phyloP scores from a whole-genome alignment of 2,329 filamentous ascomycete genomes.

The Colletotrichum sp. region DNA sequence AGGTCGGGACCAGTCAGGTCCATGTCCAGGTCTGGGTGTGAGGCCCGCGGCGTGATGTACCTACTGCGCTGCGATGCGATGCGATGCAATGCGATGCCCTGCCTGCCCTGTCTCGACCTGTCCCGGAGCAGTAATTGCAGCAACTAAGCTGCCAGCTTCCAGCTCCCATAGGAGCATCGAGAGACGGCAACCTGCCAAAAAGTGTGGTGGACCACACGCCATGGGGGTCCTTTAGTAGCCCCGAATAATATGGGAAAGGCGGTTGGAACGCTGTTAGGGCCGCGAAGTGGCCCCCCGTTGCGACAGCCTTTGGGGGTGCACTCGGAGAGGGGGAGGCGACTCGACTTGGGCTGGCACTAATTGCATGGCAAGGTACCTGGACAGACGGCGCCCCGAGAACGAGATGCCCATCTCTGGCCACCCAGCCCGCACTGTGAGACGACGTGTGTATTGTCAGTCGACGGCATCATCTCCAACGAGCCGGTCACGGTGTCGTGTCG shows the following conservation, averaged over 20 bases:
- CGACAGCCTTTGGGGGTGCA: background rate
- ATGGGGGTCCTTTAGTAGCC: background rate
- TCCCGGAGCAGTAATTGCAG: background rate
- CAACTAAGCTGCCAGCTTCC: background rate
- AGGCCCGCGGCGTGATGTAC: background rate
- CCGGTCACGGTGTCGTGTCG: background rate
- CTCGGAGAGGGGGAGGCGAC: background rate
- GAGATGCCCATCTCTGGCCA: background rate
- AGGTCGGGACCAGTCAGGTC: background rate
- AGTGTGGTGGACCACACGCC: constrained; percentile 14
- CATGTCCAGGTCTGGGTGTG: background rate
- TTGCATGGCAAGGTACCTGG: background rate
- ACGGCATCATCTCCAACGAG: background rate
- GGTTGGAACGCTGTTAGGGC: background rate
- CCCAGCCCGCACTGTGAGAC: background rate
- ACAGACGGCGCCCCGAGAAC: background rate
- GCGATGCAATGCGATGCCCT: constrained; percentile 2
- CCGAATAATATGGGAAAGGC: constrained; percentile 1
- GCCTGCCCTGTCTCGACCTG: background rate
- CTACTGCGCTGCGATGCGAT: background rate
- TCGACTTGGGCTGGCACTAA: background rate
- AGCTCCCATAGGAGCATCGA: background rate
- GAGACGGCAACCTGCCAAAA: background rate
- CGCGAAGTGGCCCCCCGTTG: background rate
- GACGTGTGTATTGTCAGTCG: background rate